Conservation (phyloP, 2,329 filamentous ascomycete species). For the Penicillium sp. region DNA sequence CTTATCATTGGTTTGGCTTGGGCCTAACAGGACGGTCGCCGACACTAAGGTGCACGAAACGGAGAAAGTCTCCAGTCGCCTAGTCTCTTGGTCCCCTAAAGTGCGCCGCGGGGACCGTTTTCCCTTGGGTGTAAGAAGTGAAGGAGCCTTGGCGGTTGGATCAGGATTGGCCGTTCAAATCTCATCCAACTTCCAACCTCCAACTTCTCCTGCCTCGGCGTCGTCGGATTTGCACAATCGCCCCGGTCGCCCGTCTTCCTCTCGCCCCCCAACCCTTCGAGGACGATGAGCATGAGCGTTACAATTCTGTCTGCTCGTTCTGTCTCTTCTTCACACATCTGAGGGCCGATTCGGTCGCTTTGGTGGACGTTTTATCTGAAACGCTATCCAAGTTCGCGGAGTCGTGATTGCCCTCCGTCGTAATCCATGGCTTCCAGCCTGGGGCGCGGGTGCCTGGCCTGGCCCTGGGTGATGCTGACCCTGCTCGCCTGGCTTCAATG, state of each 20-base stretch:
- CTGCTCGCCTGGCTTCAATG: conserved; percentile 21
- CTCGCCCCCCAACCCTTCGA: conserved; percentile 2
- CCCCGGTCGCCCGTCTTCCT: conserved; percentile 3
- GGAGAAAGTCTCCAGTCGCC: too few relatives aligned
- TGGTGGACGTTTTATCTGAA: conserved; percentile 12
- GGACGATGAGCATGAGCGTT: conserved; percentile 29
- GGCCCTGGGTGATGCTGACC: conserved; percentile 20
- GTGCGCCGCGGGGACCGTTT: conserved; percentile 23
- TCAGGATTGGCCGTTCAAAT: conserved; percentile 6
- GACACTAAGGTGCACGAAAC: too few relatives aligned
- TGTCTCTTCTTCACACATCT: conserved; percentile 18
- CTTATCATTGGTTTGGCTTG: conserved; percentile 6
- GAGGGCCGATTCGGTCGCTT: conserved; percentile 27
- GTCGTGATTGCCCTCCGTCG: background rate
- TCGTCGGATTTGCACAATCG: background rate
- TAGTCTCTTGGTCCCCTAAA: background rate
- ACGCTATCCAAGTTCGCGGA: too few relatives aligned
- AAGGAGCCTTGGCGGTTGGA: background rate
- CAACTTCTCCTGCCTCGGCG: background rate
- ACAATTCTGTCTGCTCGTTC: conserved; percentile 12
- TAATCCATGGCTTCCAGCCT: conserved; percentile 21
- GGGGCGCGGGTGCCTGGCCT: conserved; percentile 12
- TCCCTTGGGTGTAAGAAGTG: conserved; percentile 9
- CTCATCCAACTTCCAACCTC: background rate
- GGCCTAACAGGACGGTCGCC: conserved; percentile 3